Evolutionary conservation across 2,329 filamentous ascomycete genomes (phyloP), one percentile per base, ranked within the genome.

Genomic region (Drechslerella coelobrocha): DNA sequence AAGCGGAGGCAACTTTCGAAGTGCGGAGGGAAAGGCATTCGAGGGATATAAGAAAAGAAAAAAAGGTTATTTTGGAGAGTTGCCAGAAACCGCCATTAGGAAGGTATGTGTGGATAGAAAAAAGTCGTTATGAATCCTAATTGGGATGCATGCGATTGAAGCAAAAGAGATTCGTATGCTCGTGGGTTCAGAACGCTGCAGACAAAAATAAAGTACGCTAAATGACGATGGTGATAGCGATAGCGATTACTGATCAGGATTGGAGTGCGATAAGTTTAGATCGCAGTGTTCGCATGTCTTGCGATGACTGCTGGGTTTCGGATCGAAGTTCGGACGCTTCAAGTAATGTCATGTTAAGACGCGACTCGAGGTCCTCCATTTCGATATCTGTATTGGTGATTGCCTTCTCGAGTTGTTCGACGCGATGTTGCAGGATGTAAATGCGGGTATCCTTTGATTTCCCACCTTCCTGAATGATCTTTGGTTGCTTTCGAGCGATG

Each of bases 341-440:
- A 75, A 92, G 90, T 80, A 94, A 90, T 8, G 90, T 89, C 75
- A 83, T 82, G 79, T 91, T 93, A 88, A 95, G 93, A 73, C 89
- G 84, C 69, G 87, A 83, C 6, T 95, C 89, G 6, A 94, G 90
- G 78, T 91, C 87, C 77, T 91, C 86, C 89, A 94, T 93, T 80
- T 93, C 90, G 53, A 82, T 81, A 76, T 94, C 91, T 14, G 91
- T 89, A 73, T 91, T 85, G 3, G 84, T 80, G 10, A 95, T 82
- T 14, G 92, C 89, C 75, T 86, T 88, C 81, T 99, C 94, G 1
- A 99, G 85, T 79, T 96, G 91, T 62, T 86, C 82, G 6, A 97
- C 90, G 71, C 89, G 87, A 69, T 86, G 85, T 78, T 92, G 89
- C 31, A 99, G 85, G 66, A 85, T 83, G 71, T 89, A 62, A 19